These are phyloP conservation scores for Annona squamosa DNA, from an alignment of 164 flowering plant species.

Conservation along the genomic window DNA sequence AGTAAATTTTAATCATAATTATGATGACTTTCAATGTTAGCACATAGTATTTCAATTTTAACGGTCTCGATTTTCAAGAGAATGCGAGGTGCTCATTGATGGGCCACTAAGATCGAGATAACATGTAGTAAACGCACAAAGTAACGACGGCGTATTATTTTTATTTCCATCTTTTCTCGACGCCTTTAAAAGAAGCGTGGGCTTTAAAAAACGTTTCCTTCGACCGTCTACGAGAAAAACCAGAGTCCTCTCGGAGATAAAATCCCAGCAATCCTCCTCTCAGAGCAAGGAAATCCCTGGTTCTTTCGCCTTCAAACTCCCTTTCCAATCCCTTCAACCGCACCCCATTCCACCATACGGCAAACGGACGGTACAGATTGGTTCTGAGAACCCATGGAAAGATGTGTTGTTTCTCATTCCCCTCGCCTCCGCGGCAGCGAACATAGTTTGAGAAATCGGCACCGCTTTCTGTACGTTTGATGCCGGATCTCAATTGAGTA, in stretches of 20 bases:
- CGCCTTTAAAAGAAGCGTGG: neutral
- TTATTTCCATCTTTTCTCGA: neutral
- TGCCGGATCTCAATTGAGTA: conserved; percentile 2
- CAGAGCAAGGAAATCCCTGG: neutral
- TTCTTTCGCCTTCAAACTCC: neutral
- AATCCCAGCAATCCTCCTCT: neutral
- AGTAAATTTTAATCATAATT: too few species aligned
- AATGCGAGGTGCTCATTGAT: neutral
- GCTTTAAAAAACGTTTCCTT: conserved; percentile 1
- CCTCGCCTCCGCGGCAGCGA: neutral
- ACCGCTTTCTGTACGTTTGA: neutral
- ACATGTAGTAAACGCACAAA: neutral
- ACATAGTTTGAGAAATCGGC: neutral
- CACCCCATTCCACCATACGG: neutral
- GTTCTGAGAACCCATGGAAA: neutral
- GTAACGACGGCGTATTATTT: neutral
- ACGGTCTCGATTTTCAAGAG: neutral
- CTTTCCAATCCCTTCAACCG: neutral
- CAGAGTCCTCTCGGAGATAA: neutral
- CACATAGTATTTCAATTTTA: neutral
- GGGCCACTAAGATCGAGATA: neutral
- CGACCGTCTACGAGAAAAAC: neutral
- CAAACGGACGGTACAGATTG: neutral
- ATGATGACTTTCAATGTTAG: too few species aligned
- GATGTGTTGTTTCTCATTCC: neutral